Evolutionary conservation across 139 green algal genomes (phyloP).

Genomic region (Tetratostichococcus sp.): DNA sequence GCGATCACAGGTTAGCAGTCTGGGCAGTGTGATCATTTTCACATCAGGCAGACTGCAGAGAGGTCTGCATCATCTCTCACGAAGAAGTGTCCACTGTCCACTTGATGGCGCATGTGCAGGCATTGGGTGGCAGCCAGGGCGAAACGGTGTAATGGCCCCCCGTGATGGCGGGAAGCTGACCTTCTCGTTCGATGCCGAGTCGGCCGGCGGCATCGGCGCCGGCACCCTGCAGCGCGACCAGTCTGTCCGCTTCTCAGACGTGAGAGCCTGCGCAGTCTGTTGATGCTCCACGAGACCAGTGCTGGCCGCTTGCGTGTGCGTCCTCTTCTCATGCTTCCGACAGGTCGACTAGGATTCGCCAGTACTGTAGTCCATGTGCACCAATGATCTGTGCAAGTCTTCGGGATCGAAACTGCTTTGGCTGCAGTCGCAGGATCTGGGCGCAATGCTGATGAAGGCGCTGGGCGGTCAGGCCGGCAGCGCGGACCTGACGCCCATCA

Average conservation of each 20-base stretch:
- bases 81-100: too few species aligned
- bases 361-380: too few species aligned
- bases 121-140: not conserved
- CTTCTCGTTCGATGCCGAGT: constrained; percentile 36
- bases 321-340: too few species aligned
- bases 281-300: too few species aligned
- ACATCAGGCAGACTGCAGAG: too few species aligned
- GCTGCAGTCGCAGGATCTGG: constrained; percentile 2
- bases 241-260: not conserved
- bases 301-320: too few species aligned
- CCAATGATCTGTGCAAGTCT: too few species aligned
- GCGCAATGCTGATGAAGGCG: constrained; percentile 2
- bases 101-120: not conserved
- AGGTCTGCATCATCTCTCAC: too few species aligned
- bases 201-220: not conserved
- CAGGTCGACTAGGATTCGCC: too few species aligned
- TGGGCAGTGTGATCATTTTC: too few species aligned
- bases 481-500: constrained; percentile 29
- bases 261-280: not conserved
- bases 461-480: constrained; percentile 23
- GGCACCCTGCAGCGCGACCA: not conserved
- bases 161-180: constrained; percentile 15
- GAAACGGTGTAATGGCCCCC: not conserved
- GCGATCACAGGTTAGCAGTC: too few species aligned
- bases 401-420: too few species aligned